These are phyloP conservation scores for Fusarium sp. DNA, from an alignment of 2,329 filamentous ascomycete species.

Conservation along the genomic window DNA sequence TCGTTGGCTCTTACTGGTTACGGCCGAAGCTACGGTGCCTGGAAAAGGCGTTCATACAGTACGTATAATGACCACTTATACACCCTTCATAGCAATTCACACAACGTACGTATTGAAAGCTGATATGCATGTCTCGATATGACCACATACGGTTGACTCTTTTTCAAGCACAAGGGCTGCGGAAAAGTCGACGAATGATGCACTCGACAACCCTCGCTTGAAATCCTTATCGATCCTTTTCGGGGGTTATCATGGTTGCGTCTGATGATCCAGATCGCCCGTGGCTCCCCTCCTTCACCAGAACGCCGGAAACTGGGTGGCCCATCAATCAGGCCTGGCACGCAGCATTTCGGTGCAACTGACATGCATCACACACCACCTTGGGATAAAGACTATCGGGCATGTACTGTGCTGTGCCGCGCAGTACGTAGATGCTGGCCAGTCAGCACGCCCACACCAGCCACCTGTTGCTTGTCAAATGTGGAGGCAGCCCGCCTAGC, in stretches of 20 bases:
- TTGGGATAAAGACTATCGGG: constrained; percentile 8
- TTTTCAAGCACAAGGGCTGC: neutral
- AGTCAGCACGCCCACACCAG: constrained; percentile 19
- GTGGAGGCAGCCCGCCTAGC: constrained; percentile 39
- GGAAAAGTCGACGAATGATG: neutral
- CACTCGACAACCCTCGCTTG: neutral
- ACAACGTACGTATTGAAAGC: neutral
- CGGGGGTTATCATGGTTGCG: constrained; percentile 7
- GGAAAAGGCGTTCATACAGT: neutral
- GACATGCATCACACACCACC: constrained; percentile 29
- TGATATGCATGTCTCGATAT: neutral
- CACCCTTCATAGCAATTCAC: neutral
- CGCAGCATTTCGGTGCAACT: constrained; percentile 22
- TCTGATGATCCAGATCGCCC: constrained; percentile 31
- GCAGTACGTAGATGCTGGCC: neutral
- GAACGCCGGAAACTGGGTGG: constrained; percentile 35
- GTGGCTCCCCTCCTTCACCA: constrained; percentile 38
- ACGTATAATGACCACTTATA: neutral
- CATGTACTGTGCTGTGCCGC: neutral
- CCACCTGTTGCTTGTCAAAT: constrained; percentile 12
- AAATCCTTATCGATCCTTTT: neutral
- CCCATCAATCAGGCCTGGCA: constrained; percentile 28
- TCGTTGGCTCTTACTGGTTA: constrained; percentile 11
- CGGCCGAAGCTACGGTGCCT: constrained; percentile 6
- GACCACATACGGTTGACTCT: neutral